phyloP scores from a whole-genome alignment of 1,284 basidiomycete genomes.

The Stereum hirsutum region DNA sequence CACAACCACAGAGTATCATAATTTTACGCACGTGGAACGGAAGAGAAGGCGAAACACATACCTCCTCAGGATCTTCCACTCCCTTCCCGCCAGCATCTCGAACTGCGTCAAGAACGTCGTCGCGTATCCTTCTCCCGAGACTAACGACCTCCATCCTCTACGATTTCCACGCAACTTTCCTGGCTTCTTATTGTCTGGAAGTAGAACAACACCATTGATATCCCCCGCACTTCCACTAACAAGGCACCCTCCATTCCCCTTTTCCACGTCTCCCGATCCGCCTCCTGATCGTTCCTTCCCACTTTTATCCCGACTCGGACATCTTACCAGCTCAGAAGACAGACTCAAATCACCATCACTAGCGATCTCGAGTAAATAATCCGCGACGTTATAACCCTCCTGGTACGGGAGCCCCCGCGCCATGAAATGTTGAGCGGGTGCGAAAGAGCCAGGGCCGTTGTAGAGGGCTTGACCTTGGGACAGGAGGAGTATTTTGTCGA shows the following conservation, averaged over 20 bases:
- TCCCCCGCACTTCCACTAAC: background rate
- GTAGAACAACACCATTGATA: background rate
- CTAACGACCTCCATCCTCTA: conserved; percentile 5
- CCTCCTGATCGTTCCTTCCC: conserved; percentile 4
- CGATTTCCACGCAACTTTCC: background rate
- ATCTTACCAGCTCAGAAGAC: conserved; percentile 37
- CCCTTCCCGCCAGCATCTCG: conserved; percentile 67
- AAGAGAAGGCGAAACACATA: conserved; percentile 18
- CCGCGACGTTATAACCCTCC: conserved; percentile 81
- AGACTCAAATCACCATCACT: too few species aligned
- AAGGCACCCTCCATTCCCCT: background rate
- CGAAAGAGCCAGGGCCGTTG: conserved; percentile 63
- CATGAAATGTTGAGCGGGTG: conserved; percentile 58
- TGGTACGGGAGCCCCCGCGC: conserved; percentile 35
- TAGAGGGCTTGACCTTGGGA: conserved; percentile 76
- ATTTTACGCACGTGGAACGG: background rate
- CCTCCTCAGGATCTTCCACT: conserved; percentile 77
- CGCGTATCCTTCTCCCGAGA: conserved; percentile 28
- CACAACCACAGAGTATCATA: background rate
- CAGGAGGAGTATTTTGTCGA: conserved; percentile 75
- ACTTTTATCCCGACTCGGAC: background rate
- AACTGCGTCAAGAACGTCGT: conserved; percentile 84
- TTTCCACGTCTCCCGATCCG: background rate
- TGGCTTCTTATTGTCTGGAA: too few species aligned
- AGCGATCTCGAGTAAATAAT: conserved; percentile 82